A percentile compares a stretch with the other conserved stretches of the same genome.
Evolutionary conservation across 1,284 basidiomycete genomes (phyloP).

Genomic region (Fomitopsis schrenkii): DNA sequence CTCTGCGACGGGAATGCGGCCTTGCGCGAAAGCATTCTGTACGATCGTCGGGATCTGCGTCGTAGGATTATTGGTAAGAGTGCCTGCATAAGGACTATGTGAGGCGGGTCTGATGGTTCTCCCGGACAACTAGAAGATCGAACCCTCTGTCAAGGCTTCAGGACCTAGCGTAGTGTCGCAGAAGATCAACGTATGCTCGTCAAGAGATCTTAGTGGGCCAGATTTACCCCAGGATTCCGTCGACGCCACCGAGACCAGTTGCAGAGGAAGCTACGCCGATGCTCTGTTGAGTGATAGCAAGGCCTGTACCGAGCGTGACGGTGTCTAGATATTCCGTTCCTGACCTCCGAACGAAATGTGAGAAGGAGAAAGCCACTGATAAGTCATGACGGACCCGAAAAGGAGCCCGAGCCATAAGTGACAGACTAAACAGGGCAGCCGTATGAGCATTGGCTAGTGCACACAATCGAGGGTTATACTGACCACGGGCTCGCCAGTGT

Average conservation of each 20-base stretch:
- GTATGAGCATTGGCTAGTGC: not conserved
- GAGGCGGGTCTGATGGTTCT: not conserved
- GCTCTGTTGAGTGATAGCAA: conserved; percentile 32
- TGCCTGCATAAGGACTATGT: not conserved
- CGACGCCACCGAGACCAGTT: conserved; percentile 36
- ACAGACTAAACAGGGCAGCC: conserved; percentile 26
- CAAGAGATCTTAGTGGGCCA: not conserved
- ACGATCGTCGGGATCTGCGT: conserved; percentile 21
- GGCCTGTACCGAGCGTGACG: conserved; percentile 18
- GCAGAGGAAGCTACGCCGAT: conserved; percentile 43
- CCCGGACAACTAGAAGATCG: not conserved
- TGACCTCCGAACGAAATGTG: no score
- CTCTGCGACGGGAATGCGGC: conserved; percentile 18
- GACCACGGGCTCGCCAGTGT: conserved; percentile 21
- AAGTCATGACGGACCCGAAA: conserved; percentile 30
- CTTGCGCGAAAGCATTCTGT: conserved; percentile 41
- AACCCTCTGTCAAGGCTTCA: not conserved
- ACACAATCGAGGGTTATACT: not conserved
- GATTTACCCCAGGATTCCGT: conserved; percentile 47
- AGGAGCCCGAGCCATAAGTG: conserved; percentile 46
- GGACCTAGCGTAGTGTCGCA: not conserved
- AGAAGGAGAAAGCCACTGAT: no score
- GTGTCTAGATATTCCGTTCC: conserved; percentile 17
- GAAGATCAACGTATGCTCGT: not conserved
- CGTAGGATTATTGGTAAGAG: not conserved